Evolutionary conservation across 177 flowering plant species (phyloP).

Genomic region (Tripterygium wilfordii): DNA sequence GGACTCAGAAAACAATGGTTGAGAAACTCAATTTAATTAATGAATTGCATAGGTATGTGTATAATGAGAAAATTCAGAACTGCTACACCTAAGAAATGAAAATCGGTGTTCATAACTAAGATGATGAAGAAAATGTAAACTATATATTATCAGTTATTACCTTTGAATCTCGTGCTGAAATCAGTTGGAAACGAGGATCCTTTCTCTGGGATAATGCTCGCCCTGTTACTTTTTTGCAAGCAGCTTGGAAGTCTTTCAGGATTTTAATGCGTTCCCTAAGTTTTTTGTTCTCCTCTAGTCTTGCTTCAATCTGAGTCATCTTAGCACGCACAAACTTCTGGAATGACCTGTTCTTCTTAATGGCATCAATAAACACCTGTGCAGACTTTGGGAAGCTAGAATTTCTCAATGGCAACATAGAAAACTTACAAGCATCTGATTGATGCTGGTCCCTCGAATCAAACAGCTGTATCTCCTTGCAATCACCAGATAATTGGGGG

Average conservation of each 20-base stretch:
- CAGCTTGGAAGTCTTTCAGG: constrained; percentile 60
- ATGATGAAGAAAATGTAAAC: too few species aligned
- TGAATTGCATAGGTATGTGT: too few species aligned
- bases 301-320: constrained; percentile 68
- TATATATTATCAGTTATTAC: too few species aligned
- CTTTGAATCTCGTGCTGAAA: constrained; percentile 42
- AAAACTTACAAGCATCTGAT: constrained; percentile 15
- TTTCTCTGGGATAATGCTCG: constrained; percentile 51
- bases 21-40: too few species aligned
- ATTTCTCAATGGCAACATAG: constrained; percentile 15
- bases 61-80: too few species aligned
- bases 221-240: constrained; percentile 55
- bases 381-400: constrained; percentile 58
- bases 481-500: constrained; percentile 11
- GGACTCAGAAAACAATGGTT: too few species aligned
- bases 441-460: constrained; percentile 6
- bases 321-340: constrained; percentile 71
- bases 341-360: constrained; percentile 77
- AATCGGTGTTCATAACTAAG: too few species aligned
- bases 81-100: neutral
- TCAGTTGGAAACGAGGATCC: constrained; percentile 65
- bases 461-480: constrained; percentile 16
- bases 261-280: constrained; percentile 53
- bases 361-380: constrained; percentile 60
- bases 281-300: constrained; percentile 64